phyloP scores from a whole-genome alignment of 2,329 filamentous ascomycete genomes.

The Akanthomyces muscarius region DNA sequence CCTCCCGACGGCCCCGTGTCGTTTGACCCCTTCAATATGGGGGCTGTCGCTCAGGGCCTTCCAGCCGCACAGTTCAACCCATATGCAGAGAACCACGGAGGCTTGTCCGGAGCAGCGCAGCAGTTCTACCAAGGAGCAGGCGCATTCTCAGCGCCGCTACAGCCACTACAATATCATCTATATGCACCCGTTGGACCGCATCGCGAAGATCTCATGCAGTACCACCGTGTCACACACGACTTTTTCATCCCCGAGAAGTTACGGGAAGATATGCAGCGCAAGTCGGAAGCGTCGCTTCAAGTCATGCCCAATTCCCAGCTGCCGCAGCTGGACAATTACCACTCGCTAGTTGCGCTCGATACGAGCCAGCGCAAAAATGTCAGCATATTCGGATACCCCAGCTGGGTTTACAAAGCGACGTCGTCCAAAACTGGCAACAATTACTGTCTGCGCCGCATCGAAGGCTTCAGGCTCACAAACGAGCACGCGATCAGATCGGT shows the following conservation, averaged over 20 bases:
- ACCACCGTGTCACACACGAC: conserved; percentile 83
- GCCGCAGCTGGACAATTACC: conserved; percentile 80
- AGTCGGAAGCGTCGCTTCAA: conserved; percentile 79
- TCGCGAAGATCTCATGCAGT: conserved; percentile 73
- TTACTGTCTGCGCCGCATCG: conserved; percentile 83
- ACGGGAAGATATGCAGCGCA: conserved; percentile 84
- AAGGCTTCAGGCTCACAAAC: conserved; percentile 84
- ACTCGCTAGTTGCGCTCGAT: conserved; percentile 87
- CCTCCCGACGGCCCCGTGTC: conserved; percentile 39
- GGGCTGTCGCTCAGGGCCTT: conserved; percentile 49
- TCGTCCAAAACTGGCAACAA: conserved; percentile 83
- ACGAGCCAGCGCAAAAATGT: conserved; percentile 74
- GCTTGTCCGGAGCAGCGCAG: conserved; percentile 52
- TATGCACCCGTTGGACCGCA: conserved; percentile 86
- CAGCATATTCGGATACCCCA: conserved; percentile 78
- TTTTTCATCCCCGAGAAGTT: conserved; percentile 87
- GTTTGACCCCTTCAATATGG: conserved; percentile 63
- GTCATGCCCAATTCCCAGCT: conserved; percentile 74
- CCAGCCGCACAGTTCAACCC: conserved; percentile 61
- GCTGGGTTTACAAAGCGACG: conserved; percentile 92
- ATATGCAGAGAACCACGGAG: conserved; percentile 68
- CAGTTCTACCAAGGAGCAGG: conserved; percentile 63
- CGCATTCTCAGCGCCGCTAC: conserved; percentile 48
- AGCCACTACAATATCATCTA: conserved; percentile 83
- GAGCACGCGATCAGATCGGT: conserved; percentile 83